Evolutionary conservation across 2,329 filamentous ascomycete genomes (phyloP).

Genomic region (Xylaria sp.): DNA sequence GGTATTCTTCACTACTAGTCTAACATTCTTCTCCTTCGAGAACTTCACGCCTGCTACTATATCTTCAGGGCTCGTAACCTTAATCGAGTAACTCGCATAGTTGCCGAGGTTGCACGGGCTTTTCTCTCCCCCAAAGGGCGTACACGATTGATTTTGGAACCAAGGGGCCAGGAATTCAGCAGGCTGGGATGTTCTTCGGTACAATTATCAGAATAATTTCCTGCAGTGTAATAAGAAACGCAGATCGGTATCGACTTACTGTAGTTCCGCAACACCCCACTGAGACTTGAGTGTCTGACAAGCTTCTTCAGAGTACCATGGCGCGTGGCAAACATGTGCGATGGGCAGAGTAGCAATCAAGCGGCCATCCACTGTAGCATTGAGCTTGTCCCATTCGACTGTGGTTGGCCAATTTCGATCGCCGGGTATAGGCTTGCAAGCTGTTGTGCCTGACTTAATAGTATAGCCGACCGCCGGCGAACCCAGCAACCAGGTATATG

Average conservation of each 20-base stretch:
- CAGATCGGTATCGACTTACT: slow-evolving; percentile 2
- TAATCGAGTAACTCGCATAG: slow-evolving; percentile 21
- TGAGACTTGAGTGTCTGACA: neutral
- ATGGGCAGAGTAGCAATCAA: slow-evolving; percentile 19
- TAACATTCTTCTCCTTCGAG: slow-evolving; percentile 13
- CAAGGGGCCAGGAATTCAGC: slow-evolving; percentile 21
- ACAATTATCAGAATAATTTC: neutral
- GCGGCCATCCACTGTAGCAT: slow-evolving; percentile 17
- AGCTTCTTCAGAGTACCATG: slow-evolving; percentile 8
- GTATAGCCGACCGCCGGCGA: slow-evolving; percentile 3
- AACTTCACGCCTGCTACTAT: slow-evolving; percentile 15
- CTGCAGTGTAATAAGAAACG: neutral
- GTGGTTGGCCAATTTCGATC: slow-evolving; percentile 15
- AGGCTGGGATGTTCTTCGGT: slow-evolving; percentile 8
- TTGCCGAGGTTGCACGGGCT: slow-evolving; percentile 8
- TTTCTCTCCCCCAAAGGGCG: neutral
- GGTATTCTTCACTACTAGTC: slow-evolving; percentile 15
- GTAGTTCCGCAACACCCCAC: slow-evolving; percentile 14
- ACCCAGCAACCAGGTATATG: slow-evolving; percentile 13
- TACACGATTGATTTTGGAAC: slow-evolving; percentile 19
- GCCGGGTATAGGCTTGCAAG: slow-evolving; percentile 18
- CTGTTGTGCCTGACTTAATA: slow-evolving; percentile 2
- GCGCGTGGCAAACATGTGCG: slow-evolving; percentile 21
- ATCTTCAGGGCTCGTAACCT: neutral
- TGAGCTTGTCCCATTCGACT: slow-evolving; percentile 9